phyloP scores from a whole-genome alignment of 1,284 basidiomycete species.

The Meira miltonrushii region DNA sequence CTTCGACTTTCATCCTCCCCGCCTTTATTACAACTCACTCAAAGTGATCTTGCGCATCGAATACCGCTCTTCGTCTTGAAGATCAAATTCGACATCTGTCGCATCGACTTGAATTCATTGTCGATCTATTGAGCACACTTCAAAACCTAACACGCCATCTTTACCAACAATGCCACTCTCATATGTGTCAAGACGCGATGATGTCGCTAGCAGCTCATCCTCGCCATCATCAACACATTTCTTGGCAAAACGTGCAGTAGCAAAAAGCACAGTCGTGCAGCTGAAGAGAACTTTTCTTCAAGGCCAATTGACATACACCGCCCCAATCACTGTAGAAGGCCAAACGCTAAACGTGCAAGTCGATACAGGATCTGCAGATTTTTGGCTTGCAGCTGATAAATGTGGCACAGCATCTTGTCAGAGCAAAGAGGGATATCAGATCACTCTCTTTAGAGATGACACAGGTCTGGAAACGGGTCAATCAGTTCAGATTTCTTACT shows the following conservation, averaged over 20 bases:
- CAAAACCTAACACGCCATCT: too few relatives aligned
- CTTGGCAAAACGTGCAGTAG: constrained; percentile 4
- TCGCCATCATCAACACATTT: too few relatives aligned
- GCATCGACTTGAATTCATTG: too few relatives aligned
- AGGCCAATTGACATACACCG: constrained; percentile 37
- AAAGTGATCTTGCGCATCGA: too few relatives aligned
- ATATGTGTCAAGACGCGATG: too few relatives aligned
- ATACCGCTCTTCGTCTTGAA: too few relatives aligned
- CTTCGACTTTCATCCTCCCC: too few relatives aligned
- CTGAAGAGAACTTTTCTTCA: constrained; percentile 26
- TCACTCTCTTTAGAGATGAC: constrained; percentile 26
- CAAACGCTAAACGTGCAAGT: constrained; percentile 35
- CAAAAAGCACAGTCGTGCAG: constrained; percentile 30
- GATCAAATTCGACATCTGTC: too few relatives aligned
- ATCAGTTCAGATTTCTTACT: constrained; percentile 33
- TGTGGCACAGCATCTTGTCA: constrained; percentile 29
- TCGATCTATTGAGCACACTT: too few relatives aligned
- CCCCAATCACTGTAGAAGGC: constrained; percentile 28
- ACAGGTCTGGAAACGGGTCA: constrained; percentile 12
- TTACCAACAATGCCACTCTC: too few relatives aligned
- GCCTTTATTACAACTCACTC: too few relatives aligned
- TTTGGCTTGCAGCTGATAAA: constrained; percentile 37
- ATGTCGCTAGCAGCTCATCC: too few relatives aligned
- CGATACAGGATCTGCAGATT: constrained; percentile 39
- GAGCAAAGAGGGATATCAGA: constrained; percentile 19